Conservation (phyloP, 305 asterid genomes). For the Fraxinus dipetala region DNA sequence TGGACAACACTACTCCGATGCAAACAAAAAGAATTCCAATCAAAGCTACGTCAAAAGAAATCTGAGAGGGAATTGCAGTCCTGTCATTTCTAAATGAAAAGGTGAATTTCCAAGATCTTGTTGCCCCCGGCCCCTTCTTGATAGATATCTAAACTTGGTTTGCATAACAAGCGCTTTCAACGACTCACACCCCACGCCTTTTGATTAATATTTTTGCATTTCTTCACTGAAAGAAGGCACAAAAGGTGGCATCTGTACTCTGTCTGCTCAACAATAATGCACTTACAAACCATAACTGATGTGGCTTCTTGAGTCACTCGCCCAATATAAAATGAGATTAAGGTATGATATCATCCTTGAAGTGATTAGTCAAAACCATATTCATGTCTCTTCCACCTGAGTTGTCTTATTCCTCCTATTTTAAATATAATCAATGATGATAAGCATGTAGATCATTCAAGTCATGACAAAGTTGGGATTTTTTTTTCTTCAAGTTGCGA, state of each 20-base stretch:
- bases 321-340: neutral
- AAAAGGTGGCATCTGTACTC: neutral
- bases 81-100: neutral
- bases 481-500: neutral
- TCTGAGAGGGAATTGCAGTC: neutral
- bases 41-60: neutral
- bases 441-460: neutral
- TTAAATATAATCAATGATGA: neutral
- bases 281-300: neutral
- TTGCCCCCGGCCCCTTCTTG: neutral
- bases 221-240: neutral
- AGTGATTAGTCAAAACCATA: neutral
- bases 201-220: neutral
- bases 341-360: neutral
- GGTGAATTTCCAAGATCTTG: neutral
- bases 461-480: neutral
- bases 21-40: neutral
- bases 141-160: neutral
- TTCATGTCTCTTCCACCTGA: neutral
- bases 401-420: neutral
- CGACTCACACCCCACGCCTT: neutral
- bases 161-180: neutral
- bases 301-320: neutral
- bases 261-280: neutral
- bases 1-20: neutral